Evolutionary conservation across 2,329 filamentous ascomycete genomes (phyloP).

Genomic region (Fusarium azukiicola): DNA sequence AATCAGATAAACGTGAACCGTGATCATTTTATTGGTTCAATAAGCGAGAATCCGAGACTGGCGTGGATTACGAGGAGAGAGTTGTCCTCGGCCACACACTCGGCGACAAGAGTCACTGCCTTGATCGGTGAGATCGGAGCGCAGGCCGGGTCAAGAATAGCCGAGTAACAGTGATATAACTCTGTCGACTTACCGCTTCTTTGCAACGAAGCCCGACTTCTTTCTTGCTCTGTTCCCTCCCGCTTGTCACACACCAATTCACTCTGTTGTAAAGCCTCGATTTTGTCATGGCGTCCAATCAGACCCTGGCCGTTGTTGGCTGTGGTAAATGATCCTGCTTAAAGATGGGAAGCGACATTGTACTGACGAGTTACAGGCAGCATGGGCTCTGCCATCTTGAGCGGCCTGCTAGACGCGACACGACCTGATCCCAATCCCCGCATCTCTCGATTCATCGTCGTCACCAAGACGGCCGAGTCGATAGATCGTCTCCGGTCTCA

Average conservation of each 20-base stretch:
- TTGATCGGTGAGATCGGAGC: no score
- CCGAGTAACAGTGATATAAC: neutral
- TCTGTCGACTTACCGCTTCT: neutral
- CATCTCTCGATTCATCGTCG: constrained; percentile 7
- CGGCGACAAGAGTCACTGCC: no score
- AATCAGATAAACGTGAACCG: no score
- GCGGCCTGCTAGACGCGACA: neutral
- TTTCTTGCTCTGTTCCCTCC: no score
- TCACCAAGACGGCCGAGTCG: constrained; percentile 9
- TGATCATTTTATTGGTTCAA: no score
- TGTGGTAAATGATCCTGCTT: neutral
- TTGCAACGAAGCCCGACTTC: no score
- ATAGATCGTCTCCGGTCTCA: neutral
- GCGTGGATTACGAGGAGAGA: no score
- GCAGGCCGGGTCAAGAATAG: neutral
- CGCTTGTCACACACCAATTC: neutral
- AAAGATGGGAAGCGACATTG: neutral
- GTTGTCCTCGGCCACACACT: no score
- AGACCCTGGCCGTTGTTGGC: constrained; percentile 5
- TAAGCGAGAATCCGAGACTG: no score
- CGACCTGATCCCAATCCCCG: neutral
- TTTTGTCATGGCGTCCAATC: neutral
- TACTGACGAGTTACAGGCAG: neutral
- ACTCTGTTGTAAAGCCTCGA: neutral
- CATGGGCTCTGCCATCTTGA: constrained; percentile 16